Base-by-base conservation (phyloP, 306 rosid species). In the Castanea sativa region DNA sequence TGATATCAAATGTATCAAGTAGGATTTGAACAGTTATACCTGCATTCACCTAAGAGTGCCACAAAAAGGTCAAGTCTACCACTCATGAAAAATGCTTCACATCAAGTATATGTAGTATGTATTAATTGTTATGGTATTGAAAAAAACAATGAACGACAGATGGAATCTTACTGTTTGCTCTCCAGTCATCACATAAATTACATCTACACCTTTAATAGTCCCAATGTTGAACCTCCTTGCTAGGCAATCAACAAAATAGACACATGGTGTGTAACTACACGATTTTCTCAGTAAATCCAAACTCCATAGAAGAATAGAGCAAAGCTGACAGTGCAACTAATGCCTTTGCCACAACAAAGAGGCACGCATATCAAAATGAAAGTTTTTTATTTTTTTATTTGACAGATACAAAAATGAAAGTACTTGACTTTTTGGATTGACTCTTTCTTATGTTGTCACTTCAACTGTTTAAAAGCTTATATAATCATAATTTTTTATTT, bases 171-270 rank as follows among this genome's bases (percentile, higher is more conserved):
- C 71, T 55, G 35, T 74, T 56, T 59, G 69, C 78, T 59, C 58
- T 15, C 70, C 78, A 15, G 27, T 67, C 68, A 52, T 68, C 16
- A 77, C 80, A 23, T 33, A 77, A 30, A 55, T 68, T n/a, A 67
- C 80, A 59, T 41, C 56, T n/a, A 59, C 57, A 38, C 57, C 70
- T 16, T 74, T 59, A 15, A 74, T 59, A 15, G 8, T 59, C 43
- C 78, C 78, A 32, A 32, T 67, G 63, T 53, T 67, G 80, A 77
- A 77, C 74, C 74, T 77, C 55, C 74, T 77, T 49, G 74, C 80
- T 77, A 55, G 18, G 14, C 19, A 77, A 55, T 32, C 12, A 20
- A 21, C 72, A 33, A 33, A 35, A 33, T 33, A 19, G 5, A 33
- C 8, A 35, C 4, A 18, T 67, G 20, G 13, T 10, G 63, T 20